These are phyloP conservation scores for Evernia prunastri DNA, from an alignment of 495 filamentous ascomycete genomes.

Conservation along the genomic window DNA sequence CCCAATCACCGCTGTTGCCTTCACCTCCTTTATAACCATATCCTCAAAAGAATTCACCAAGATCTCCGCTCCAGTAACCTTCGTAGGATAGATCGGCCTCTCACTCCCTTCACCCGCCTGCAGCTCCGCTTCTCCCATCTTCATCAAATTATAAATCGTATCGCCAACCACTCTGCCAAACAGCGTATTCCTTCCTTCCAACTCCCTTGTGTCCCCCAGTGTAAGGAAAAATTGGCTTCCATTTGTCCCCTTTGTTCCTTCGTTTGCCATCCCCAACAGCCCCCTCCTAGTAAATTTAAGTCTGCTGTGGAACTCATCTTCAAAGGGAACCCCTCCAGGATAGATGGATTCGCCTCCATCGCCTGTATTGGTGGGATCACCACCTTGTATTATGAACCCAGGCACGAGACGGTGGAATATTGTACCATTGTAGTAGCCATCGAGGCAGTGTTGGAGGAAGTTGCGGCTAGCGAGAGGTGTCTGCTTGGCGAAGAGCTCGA, in stretches of 20 bases:
- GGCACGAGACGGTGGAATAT: conserved; percentile 91
- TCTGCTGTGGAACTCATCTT: conserved; percentile 86
- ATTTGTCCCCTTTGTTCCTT: conserved; percentile 57
- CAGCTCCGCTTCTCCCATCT: conserved; percentile 82
- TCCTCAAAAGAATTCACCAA: conserved; percentile 86
- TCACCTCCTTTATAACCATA: conserved; percentile 64
- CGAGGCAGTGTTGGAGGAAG: conserved; percentile 90
- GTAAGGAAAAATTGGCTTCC: conserved; percentile 96
- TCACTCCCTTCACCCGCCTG: conserved; percentile 62
- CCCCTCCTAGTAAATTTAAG: conserved; percentile 90
- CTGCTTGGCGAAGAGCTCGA: conserved; percentile 92
- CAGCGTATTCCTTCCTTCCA: conserved; percentile 85
- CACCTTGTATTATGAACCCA: conserved; percentile 89
- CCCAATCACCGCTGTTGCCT: conserved; percentile 33
- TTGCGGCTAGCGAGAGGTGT: conserved; percentile 86
- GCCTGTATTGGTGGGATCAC: conserved; percentile 88
- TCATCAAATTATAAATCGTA: conserved; percentile 89
- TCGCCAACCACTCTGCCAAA: conserved; percentile 92
- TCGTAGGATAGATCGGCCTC: conserved; percentile 78
- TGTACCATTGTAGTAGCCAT: conserved; percentile 88
- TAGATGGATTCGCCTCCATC: conserved; percentile 88
- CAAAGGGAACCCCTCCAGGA: conserved; percentile 66
- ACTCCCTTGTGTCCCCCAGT: conserved; percentile 68
- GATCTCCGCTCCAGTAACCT: conserved; percentile 72
- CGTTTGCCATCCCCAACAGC: conserved; percentile 84